phyloP scores from a whole-genome alignment of 257 asterid genomes.

The Fraxinus cuspidata region DNA sequence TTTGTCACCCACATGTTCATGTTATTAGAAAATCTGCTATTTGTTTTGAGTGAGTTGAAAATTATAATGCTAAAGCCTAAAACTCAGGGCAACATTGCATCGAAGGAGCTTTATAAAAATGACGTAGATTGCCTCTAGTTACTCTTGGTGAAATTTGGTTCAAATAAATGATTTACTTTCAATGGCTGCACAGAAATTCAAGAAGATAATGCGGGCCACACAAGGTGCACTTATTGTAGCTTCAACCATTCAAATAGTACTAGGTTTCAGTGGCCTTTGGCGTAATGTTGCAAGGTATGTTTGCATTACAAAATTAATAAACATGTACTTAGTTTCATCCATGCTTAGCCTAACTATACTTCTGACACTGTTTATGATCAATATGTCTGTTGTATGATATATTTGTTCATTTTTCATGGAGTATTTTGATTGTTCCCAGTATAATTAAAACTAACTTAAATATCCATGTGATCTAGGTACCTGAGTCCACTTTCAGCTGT shows the following conservation, averaged over 20 bases:
- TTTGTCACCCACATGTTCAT: neutral
- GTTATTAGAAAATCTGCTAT: neutral
- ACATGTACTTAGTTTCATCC: neutral
- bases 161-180: slow-evolving; percentile 12
- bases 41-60: neutral
- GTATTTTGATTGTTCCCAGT: too few species aligned
- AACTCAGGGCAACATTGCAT: neutral
- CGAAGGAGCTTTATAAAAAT: neutral
- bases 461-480: slow-evolving; percentile 37
- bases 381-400: neutral
- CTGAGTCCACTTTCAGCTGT: slow-evolving; percentile 80
- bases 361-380: neutral
- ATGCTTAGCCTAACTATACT: neutral
- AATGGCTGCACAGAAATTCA: slow-evolving; percentile 57
- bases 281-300: slow-evolving; percentile 68
- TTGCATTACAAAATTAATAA: slow-evolving; percentile 1
- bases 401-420: neutral
- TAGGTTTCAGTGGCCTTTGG: slow-evolving; percentile 95
- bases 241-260: slow-evolving; percentile 75
- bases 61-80: neutral
- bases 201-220: slow-evolving; percentile 83
- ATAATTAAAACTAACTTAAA: neutral
- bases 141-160: neutral
- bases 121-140: neutral
- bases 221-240: slow-evolving; percentile 87